Evolutionary conservation across 2,329 filamentous ascomycete genomes (phyloP), one percentile per base, ranked within the genome.

Genomic region (Cryphonectria japonica): DNA sequence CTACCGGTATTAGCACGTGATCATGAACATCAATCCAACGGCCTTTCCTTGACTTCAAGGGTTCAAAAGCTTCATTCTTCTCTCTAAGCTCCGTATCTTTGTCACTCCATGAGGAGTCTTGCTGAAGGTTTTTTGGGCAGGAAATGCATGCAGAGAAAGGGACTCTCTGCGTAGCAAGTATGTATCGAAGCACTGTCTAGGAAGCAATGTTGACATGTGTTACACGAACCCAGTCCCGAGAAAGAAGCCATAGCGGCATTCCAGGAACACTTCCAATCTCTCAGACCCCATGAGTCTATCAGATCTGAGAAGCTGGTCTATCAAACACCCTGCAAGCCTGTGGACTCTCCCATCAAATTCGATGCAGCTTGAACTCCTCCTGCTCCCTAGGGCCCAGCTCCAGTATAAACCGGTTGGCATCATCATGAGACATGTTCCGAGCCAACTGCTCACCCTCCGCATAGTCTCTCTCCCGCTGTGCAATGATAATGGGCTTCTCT

Each of bases 401-500:
- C 60, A 26, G 60, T 22, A 41, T 22, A 6, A 62, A 62, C 29
- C n/a, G 19, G 34, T 37, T 41, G n/a, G 60, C 60, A n/a, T 62
- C 60, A 26, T 62, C 60, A 8, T 41, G 2, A 16, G 34, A 22
- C 60, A 62, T 39, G 34, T 41, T 8, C n/a, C 60, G 26, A 34
- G 37, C 60, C 29, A 62, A 11, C 34, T 62, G 34, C n/a, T 62
- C 60, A 16, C 60, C 60, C n/a, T 62, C 60, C 3, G 37, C 22
- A 41, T 62, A 62, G 60, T 62, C 60, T 34, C n/a, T 62, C 60
- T 62, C 60, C 11, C 60, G 34, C 37, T 62, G 60, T 16, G 32
- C 37, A 41, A 62, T 62, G 22, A 62, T 62, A 3, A 62, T 62
- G 34, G 60, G 60, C 60, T 41, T 26, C 34, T 62, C 32, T 62